Evolutionary conservation across 1,139 yeast species (phyloP).

Genomic region (Hyphopichia buzzinii): DNA sequence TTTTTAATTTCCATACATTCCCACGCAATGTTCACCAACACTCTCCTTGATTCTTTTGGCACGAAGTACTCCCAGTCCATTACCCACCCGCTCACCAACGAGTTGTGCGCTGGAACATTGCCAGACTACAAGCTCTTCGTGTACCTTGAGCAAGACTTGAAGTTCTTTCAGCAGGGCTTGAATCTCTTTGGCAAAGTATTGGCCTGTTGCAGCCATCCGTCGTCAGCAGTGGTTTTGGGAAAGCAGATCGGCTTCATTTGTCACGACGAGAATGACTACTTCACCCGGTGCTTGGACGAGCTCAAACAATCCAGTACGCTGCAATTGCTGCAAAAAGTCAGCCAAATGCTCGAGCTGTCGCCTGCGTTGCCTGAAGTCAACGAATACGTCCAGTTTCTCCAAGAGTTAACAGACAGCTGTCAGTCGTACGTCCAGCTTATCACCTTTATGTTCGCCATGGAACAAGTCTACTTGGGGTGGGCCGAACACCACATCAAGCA

Average conservation of each 20-base stretch:
- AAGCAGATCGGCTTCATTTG: conserved; percentile 53
- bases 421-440: conserved; percentile 42
- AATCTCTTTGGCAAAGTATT: conserved; percentile 45
- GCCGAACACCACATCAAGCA: conserved; percentile 30
- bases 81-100: conserved; percentile 43
- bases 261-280: conserved; percentile 49
- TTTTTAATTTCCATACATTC: too few relatives aligned
- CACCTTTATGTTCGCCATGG: conserved; percentile 48
- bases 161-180: conserved; percentile 44
- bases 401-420: conserved; percentile 23
- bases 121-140: conserved; percentile 39
- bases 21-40: background rate
- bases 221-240: conserved; percentile 37
- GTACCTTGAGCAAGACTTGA: conserved; percentile 49
- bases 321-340: conserved; percentile 17
- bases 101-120: conserved; percentile 46
- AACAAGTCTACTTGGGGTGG: conserved; percentile 52
- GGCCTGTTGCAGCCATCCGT: conserved; percentile 39
- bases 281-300: conserved; percentile 31
- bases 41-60: background rate
- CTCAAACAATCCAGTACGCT: conserved; percentile 15
- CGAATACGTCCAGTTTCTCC: conserved; percentile 35
- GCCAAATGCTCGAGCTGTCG: conserved; percentile 15
- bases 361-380: conserved; percentile 30
- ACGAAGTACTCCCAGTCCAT: conserved; percentile 24